Evolutionary conservation across 768 basidiomycete species (phyloP), one percentile per base, ranked within the genome.

Genomic region (Calocybe cyanea): DNA sequence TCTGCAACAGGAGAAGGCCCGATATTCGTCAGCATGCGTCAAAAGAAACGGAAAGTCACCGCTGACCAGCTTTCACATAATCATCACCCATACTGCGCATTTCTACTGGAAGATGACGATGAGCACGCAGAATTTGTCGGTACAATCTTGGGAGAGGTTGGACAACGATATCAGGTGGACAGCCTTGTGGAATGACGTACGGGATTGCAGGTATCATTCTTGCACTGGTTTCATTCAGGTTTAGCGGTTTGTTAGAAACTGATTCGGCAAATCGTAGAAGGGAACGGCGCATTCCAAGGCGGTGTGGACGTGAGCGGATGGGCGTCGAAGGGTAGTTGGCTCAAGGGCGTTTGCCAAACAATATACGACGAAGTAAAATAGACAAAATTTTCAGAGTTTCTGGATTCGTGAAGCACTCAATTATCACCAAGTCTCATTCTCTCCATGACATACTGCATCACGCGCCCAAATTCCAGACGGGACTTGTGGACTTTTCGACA

Each of bases 31-130:
- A 35, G 17, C 34, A 14, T 32, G 31, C 31, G 21, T n/a, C n/a
- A n/a, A n/a, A 9, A 23, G 2, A 28, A 30, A 25, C 30, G 45
- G 19, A 45, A 21, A 14, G 38, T 14, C 23, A 43, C 6, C 15
- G 53, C 67, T 14, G 47, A 87, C 87, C 87, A 52, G 80, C 73
- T 68, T 90, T 94, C 45, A 94, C 75, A 59, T 94, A 95, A 31
- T 77, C 75, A 58, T 94, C 91, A 18, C 92, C 93, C 41, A 95
- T 70, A 32, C 79, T 80, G 20, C 90, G 78, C 85, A 95, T 87
- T 49, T 92, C 92, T 4, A 58, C 45, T 3, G 90, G 83, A 4
- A 95, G 71, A 41, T 62, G 62, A 40, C 82, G 77, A 57, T 97
- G 92, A 1, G 83, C 80, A n/a, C 93, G 77, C 31, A 95, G 68